phyloP scores from a whole-genome alignment of 257 asterid genomes.

The Nicotiana tomentosiformis region DNA sequence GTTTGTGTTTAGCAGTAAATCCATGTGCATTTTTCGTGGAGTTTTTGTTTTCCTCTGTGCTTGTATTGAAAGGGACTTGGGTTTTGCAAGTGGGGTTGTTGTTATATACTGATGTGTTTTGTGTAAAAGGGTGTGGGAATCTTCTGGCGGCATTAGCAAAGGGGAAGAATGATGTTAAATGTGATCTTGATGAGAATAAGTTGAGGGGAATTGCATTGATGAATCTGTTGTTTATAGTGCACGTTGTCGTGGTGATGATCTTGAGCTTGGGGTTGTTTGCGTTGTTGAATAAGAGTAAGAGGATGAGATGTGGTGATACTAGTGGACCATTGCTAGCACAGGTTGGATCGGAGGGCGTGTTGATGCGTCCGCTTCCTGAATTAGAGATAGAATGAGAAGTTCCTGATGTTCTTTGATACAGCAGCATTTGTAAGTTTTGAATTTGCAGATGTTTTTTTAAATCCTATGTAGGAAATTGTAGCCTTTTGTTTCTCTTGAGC shows the following conservation, averaged over 20 bases:
- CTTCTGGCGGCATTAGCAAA: conserved; percentile 18
- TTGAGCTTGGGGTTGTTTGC: conserved; percentile 44
- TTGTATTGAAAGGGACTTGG: conserved; percentile 79
- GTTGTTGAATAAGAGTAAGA: conserved; percentile 33
- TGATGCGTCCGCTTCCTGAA: conserved; percentile 60
- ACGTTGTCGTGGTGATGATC: conserved; percentile 35
- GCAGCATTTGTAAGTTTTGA: conserved; percentile 15
- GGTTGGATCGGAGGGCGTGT: conserved; percentile 44
- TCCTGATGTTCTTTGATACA: not conserved
- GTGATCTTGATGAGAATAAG: conserved; percentile 62
- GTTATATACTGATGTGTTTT: conserved; percentile 57
- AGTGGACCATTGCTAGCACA: conserved; percentile 41
- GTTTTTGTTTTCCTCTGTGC: conserved; percentile 51
- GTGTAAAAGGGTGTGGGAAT: conserved; percentile 57
- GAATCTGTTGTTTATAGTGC: conserved; percentile 48
- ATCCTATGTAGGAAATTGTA: conserved; percentile 1
- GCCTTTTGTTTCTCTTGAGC: not conserved
- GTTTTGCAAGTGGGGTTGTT: conserved; percentile 73
- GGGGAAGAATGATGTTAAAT: conserved; percentile 50
- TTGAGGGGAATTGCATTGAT: conserved; percentile 64
- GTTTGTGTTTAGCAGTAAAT: conserved; percentile 50
- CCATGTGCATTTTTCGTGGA: conserved; percentile 58
- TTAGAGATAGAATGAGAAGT: conserved; percentile 51
- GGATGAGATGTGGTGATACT: conserved; percentile 38
- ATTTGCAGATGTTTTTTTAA: not conserved